Base-by-base conservation (phyloP, 2,329 filamentous ascomycete species). In the Phoma herbarum region DNA sequence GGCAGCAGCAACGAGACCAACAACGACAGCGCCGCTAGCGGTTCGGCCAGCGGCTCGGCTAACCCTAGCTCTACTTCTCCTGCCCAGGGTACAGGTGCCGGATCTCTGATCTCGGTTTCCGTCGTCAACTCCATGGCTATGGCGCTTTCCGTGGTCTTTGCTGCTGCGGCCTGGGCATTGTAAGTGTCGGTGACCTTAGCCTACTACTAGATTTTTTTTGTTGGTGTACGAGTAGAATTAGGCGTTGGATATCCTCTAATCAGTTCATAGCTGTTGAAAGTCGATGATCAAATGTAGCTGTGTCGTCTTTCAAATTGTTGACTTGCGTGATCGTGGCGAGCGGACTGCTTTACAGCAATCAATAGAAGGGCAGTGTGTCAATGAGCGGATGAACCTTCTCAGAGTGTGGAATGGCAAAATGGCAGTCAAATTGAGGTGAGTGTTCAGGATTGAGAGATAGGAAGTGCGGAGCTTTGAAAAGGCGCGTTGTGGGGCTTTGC, bases 131-230 rank as follows among this genome's bases (percentile, higher is more conserved):
- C 64, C 26, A 67, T 68, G 62, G 63, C 67, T 26, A 64, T 72
- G 62, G 66, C 56, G 11, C 48, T 72, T 37, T 71, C 70, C 3
- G 64, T 68, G n/a, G 62, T 71, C 48, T 69, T 71, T 25, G 69
- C 68, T 14, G 50, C 63, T 8, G 68, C 66, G 47, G 61, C 65
- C 22, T 71, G 67, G 65, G 62, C 66, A 10, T 59, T 71, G 64
- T 73, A 69, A 53, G 35, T 25, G 11, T 42, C 11, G 16, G 10
- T 4, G 29, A 41, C 22, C 16, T 8, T 37, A 16, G 7, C 16
- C 7, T 14, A 22, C 8, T 11, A n/a, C 43, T 52, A 44, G 18
- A 39, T 58, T 33, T 53, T 14, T 39, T 56, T 52, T 49, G 16
- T 57, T 16, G 41, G 25, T 47, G 45, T 54, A 33, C 22, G 5